Evolutionary conservation across 106 monocot genomes (phyloP).

Genomic region (Gastrodia elata): DNA sequence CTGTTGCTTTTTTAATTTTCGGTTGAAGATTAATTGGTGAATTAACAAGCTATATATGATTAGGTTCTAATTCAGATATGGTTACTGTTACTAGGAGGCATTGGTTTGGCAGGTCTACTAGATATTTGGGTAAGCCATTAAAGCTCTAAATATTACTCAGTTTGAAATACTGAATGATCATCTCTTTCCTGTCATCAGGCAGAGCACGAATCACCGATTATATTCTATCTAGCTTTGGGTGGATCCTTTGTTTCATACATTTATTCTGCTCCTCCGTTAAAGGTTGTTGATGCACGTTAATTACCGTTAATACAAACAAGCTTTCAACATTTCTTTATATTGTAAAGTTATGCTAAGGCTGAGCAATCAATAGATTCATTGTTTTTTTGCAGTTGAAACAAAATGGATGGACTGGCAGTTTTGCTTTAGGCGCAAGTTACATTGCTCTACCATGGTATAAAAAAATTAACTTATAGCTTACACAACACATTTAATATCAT

Average conservation of each 20-base stretch:
- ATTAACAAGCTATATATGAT: slow-evolving; percentile 8
- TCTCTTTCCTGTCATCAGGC: slow-evolving; percentile 51
- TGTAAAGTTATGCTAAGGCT: not conserved
- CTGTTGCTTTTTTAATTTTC: not conserved
- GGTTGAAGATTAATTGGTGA: not conserved
- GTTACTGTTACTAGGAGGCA: slow-evolving; percentile 64
- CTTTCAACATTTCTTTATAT: not conserved
- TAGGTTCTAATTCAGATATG: slow-evolving; percentile 85
- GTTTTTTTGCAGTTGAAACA: slow-evolving; percentile 71
- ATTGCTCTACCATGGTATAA: slow-evolving; percentile 91
- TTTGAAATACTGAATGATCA: not conserved
- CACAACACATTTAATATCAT: not conserved
- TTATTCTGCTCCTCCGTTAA: slow-evolving; percentile 95
- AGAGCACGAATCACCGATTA: slow-evolving; percentile 61
- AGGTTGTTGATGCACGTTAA: slow-evolving; percentile 38
- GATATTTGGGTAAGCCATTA: slow-evolving; percentile 59
- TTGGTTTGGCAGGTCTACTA: slow-evolving; percentile 62
- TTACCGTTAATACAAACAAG: not conserved
- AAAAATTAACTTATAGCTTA: not conserved
- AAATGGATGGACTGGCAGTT: slow-evolving; percentile 94
- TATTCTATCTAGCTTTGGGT: slow-evolving; percentile 91
- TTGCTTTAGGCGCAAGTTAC: slow-evolving; percentile 78
- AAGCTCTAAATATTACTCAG: not conserved
- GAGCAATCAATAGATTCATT: not conserved
- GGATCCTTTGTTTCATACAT: slow-evolving; percentile 93